These are phyloP conservation scores for Ascochyta clinopodiicola DNA, from an alignment of 2,329 filamentous ascomycete genomes.

Conservation along the genomic window DNA sequence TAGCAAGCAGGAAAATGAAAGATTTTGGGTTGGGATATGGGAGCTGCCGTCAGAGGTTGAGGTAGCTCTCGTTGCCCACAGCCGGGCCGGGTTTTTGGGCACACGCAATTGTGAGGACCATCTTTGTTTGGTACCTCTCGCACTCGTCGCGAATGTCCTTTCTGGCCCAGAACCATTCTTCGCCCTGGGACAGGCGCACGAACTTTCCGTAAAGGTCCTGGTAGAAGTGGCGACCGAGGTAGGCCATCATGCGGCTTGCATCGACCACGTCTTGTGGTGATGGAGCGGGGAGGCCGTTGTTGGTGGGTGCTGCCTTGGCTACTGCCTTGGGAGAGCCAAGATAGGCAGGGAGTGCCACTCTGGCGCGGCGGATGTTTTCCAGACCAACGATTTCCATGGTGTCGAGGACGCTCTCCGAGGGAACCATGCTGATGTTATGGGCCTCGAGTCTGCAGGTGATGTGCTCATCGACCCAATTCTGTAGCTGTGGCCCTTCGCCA, in stretches of 20 bases:
- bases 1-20: neutral
- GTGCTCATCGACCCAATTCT: conserved; percentile 34
- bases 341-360: conserved; percentile 33
- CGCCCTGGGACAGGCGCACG: conserved; percentile 24
- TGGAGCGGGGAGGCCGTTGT: conserved; percentile 15
- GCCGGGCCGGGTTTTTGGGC: conserved; percentile 25
- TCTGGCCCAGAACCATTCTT: conserved; percentile 37
- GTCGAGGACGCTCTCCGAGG: conserved; percentile 36
- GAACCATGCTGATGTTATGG: conserved; percentile 29
- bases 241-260: conserved; percentile 34
- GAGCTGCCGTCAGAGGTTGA: conserved; percentile 19
- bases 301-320: conserved; percentile 14
- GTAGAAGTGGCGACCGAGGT: conserved; percentile 36
- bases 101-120: conserved; percentile 36
- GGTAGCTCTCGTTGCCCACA: conserved; percentile 23
- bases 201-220: conserved; percentile 33
- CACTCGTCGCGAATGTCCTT: conserved; percentile 33
- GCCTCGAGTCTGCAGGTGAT: conserved; percentile 30
- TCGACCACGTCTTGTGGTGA: conserved; percentile 30
- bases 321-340: conserved; percentile 15
- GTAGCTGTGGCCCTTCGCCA: conserved; percentile 29
- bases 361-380: conserved; percentile 35
- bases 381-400: conserved; percentile 39
- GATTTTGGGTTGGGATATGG: no score
- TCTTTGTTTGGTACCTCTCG: conserved; percentile 34